Evolutionary conservation across 495 filamentous ascomycete genomes (phyloP).

Genomic region (Schizothecium vesticola): DNA sequence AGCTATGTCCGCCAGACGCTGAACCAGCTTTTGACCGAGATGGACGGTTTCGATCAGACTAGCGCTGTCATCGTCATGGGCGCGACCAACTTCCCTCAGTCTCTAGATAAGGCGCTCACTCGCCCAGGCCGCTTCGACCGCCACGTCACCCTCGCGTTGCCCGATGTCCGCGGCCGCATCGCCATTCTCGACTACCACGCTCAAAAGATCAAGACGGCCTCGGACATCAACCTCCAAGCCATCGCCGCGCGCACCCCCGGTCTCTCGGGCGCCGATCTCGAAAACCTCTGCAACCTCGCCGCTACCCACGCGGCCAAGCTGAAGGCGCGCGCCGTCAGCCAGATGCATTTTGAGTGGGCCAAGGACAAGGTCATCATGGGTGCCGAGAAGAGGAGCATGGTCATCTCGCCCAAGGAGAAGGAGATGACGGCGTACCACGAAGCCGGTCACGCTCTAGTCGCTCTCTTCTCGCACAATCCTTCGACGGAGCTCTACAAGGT

Average conservation of each 20-base stretch:
- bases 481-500: constrained; percentile 85
- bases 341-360: constrained; percentile 89
- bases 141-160: constrained; percentile 78
- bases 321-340: constrained; percentile 64
- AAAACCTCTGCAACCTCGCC: constrained; percentile 95
- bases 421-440: constrained; percentile 98
- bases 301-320: constrained; percentile 83
- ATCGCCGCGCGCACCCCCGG: constrained; percentile 84
- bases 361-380: constrained; percentile 99
- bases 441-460: constrained; percentile 88
- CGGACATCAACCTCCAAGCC: constrained; percentile 73
- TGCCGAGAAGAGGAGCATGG: constrained; percentile 77
- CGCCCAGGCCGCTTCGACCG: constrained; percentile 94
- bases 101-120: constrained; percentile 90
- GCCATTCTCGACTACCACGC: constrained; percentile 89
- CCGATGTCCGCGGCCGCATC: constrained; percentile 91
- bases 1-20: constrained; percentile 96
- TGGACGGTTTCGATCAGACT: constrained; percentile 93
- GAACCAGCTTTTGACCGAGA: constrained; percentile 95
- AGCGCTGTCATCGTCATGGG: constrained; percentile 91
- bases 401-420: constrained; percentile 77
- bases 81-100: constrained; percentile 91
- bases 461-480: constrained; percentile 64
- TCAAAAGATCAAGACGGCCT: constrained; percentile 70
- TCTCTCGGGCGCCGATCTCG: constrained; percentile 90